These are phyloP conservation scores for Pythium plurisporium DNA, from an alignment of 352 stramenopile genomes.

Conservation along the genomic window DNA sequence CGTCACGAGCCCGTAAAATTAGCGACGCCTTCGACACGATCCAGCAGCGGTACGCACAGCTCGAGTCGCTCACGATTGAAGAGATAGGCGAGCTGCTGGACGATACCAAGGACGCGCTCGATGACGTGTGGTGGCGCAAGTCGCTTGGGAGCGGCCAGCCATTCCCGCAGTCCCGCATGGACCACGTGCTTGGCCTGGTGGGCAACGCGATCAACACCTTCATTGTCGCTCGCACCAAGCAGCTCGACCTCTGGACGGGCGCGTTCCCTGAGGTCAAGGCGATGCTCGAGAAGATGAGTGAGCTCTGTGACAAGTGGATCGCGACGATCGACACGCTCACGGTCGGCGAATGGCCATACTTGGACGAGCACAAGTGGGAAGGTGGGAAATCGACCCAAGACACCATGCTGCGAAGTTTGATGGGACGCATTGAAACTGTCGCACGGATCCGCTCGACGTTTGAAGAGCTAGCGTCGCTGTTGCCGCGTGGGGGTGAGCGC, in stretches of 20 bases:
- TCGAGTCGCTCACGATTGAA: conserved; percentile 58
- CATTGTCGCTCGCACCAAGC: conserved; percentile 44
- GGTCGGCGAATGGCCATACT: conserved; percentile 66
- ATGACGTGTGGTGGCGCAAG: conserved; percentile 88
- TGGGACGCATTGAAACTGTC: conserved; percentile 74
- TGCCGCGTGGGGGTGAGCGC: conserved; percentile 37
- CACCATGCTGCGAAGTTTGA: conserved; percentile 39
- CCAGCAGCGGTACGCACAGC: conserved; percentile 62
- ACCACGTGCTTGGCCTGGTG: conserved; percentile 84
- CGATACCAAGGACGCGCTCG: conserved; percentile 74
- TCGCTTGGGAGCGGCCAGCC: conserved; percentile 41
- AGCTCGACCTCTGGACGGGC: conserved; percentile 65
- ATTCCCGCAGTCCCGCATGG: conserved; percentile 87
- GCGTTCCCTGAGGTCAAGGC: conserved; percentile 53
- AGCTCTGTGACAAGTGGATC: conserved; percentile 85
- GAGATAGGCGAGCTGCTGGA: conserved; percentile 88
- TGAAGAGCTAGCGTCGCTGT: conserved; percentile 79
- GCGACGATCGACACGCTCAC: conserved; percentile 72
- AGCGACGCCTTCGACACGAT: conserved; percentile 75
- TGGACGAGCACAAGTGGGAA: conserved; percentile 80
- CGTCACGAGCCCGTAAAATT: conserved; percentile 74
- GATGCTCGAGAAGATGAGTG: conserved; percentile 50
- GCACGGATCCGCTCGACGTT: conserved; percentile 79
- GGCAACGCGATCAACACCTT: conserved; percentile 69
- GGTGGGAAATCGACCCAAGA: conserved; percentile 39